A percentile compares a stretch with the other conserved stretches of the same genome.
Evolutionary conservation across 257 asterid species (phyloP).

Genomic region (Lycium barbarum): DNA sequence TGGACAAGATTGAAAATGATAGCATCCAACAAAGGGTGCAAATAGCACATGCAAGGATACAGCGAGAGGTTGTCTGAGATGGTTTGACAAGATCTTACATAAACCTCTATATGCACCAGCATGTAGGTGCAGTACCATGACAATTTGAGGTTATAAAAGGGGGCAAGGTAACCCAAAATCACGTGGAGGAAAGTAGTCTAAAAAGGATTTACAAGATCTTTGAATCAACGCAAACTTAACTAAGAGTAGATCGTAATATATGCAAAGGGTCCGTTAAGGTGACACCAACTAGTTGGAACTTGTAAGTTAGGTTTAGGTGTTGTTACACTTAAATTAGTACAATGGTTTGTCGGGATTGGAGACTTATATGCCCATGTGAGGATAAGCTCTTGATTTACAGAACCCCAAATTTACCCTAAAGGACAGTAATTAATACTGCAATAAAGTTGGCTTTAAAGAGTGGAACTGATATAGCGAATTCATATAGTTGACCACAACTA

Average conservation of each 20-base stretch:
- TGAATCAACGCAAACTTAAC: neutral
- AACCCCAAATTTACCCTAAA: neutral
- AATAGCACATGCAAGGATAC: neutral
- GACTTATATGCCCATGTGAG: neutral
- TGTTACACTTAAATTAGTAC: neutral
- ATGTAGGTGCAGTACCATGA: neutral
- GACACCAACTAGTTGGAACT: neutral
- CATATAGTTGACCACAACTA: neutral
- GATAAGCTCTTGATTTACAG: neutral
- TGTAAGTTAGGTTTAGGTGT: neutral
- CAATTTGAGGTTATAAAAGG: neutral
- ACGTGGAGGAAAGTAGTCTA: neutral
- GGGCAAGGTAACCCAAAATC: neutral
- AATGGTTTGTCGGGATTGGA: neutral
- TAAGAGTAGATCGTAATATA: neutral
- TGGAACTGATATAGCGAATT: neutral
- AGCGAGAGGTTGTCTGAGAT: neutral
- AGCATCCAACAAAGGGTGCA: neutral
- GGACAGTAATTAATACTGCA: neutral
- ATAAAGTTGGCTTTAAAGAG: neutral
- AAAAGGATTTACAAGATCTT: neutral
- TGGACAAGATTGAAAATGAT: neutral
- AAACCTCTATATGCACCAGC: neutral
- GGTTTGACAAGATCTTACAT: neutral
- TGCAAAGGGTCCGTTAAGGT: neutral